Percentiles rank a stretch among this genome's conserved stretches.
phyloP scores from a whole-genome alignment of 257 asterid species.

The Rehmannia glutinosa region DNA sequence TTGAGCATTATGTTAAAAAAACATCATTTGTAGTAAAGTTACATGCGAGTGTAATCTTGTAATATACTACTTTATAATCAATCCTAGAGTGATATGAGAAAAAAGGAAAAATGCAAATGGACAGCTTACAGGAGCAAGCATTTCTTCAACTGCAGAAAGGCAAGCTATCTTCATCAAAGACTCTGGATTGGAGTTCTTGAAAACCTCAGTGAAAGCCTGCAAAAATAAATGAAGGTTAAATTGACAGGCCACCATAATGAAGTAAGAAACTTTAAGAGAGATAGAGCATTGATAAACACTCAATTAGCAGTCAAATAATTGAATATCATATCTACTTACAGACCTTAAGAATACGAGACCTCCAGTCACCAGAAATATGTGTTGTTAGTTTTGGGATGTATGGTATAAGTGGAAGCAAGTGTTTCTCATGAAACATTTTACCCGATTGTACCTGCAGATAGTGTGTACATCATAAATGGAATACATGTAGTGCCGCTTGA shows the following conservation, averaged over 20 bases:
- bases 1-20: not conserved
- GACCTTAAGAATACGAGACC: constrained; percentile 75
- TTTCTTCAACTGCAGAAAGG: constrained; percentile 67
- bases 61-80: not conserved
- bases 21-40: not conserved
- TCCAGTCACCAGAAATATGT: constrained; percentile 60
- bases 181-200: constrained; percentile 55
- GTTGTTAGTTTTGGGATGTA: constrained; percentile 61
- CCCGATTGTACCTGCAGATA: constrained; percentile 57
- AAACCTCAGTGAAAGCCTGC: constrained; percentile 73
- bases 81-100: not conserved
- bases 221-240: constrained; percentile 8
- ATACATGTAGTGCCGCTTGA: constrained; percentile 1
- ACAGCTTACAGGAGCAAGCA: constrained; percentile 74
- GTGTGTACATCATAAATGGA: not conserved
- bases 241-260: constrained; percentile 6
- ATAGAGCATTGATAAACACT: not conserved
- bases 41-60: constrained; percentile 15
- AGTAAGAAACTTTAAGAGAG: not conserved
- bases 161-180: constrained; percentile 74
- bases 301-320: not conserved
- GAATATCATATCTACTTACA: constrained; percentile 5
- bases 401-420: constrained; percentile 61
- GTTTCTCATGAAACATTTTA: constrained; percentile 51
- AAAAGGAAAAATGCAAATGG: not conserved